Conservation (phyloP, 1,139 yeast species). For the Taiozyma sp. region DNA sequence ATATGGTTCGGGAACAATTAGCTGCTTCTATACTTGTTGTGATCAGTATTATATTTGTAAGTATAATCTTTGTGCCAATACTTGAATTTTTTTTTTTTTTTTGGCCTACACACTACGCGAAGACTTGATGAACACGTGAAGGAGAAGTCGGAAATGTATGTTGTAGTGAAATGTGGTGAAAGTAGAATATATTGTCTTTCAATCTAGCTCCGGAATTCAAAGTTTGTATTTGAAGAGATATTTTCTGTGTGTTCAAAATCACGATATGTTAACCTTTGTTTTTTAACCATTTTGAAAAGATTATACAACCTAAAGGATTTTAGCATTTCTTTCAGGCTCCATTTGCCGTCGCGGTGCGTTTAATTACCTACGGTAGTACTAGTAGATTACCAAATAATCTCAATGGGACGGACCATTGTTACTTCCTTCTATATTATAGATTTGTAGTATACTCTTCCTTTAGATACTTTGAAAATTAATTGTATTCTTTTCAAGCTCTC, state of each 20-base stretch:
- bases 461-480: not conserved
- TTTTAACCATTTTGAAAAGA: too few relatives aligned
- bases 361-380: too few relatives aligned
- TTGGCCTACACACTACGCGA: not conserved
- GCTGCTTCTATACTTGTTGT: not conserved
- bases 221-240: not conserved
- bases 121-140: not conserved
- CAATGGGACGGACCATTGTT: too few relatives aligned
- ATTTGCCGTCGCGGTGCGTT: too few relatives aligned
- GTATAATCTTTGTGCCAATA: not conserved
- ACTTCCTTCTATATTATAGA: too few relatives aligned
- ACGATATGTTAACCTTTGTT: not conserved
- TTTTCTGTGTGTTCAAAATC: too few relatives aligned
- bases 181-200: too few relatives aligned
- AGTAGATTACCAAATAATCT: too few relatives aligned
- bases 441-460: too few relatives aligned
- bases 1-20: not conserved
- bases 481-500: constrained; percentile 54
- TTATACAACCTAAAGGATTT: too few relatives aligned
- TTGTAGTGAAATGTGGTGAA: not conserved
- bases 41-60: not conserved
- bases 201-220: not conserved
- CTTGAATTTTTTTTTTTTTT: not conserved
- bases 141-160: not conserved
- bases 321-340: too few relatives aligned